Base-by-base conservation (phyloP, 2,329 filamentous ascomycete species). In the Botryosphaeria dothidea region DNA sequence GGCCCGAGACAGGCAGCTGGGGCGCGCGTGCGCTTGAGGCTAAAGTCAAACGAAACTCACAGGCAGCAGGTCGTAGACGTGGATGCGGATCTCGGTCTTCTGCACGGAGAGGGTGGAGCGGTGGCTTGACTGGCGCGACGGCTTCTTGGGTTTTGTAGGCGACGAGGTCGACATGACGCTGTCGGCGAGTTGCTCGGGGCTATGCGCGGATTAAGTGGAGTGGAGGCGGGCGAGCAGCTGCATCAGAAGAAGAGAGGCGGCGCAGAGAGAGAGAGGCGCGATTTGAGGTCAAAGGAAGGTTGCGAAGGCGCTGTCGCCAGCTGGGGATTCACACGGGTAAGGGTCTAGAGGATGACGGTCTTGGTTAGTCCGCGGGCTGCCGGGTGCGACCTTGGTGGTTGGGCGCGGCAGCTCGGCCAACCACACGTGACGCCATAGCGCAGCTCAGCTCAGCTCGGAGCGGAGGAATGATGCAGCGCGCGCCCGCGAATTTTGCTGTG, bases 31-130 rank as follows among this genome's bases (percentile, higher is more conserved):
- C 9, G 62, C 25, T 6, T n/a, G n/a, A 4, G 15, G 3, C 13
- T 34, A 48, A 60, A 21, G 41, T 23, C 7, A 17, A 6, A 15
- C 2, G 11, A 36, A 45, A 71, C 77, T 66, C 83, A 91, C 89
- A 43, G 90, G 88, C 17, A 93, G 81, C 7, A 93, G 81, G 75
- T 93, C 91, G 73, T 93, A 93, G 71, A 92, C 88, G 73, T 93
- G 88, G 73, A 93, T 92, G 54, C 86, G 80, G 67, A 93, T 85
- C 74, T 92, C 88, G 2, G 89, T 92, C 73, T 90, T 90, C 69
- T 89, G 87, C 21, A 91, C 78, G 17, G 89, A 90, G 52, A 91
- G 75, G 1, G 89, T 91, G 65, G 86, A 88, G 67, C 89, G 81
- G 73, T 91, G 90, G 51, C 78, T 76, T 51, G 77, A 74, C 62